Percentiles rank a stretch among this genome's conserved stretches.
phyloP scores from a whole-genome alignment of 2,329 filamentous ascomycete species.

The Thielaviopsis ethacetica region DNA sequence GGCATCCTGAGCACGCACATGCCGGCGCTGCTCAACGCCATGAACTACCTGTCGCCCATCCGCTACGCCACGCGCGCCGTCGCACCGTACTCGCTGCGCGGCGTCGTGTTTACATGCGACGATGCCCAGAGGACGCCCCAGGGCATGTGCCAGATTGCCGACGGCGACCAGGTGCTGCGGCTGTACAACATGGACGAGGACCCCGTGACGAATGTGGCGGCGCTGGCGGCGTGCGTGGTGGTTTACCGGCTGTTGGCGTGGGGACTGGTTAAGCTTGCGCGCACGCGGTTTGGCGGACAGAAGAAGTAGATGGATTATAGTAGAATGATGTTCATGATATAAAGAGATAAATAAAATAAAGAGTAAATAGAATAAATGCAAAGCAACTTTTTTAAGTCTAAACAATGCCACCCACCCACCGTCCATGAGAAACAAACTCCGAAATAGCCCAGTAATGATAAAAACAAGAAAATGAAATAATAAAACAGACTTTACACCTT shows the following conservation, averaged over 20 bases:
- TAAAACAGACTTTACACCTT: neutral
- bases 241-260: conserved; percentile 50
- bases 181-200: conserved; percentile 51
- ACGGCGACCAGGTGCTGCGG: conserved; percentile 48
- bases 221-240: conserved; percentile 45
- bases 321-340: no score
- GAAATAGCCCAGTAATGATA: conserved; percentile 12
- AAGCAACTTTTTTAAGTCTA: no score
- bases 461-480: neutral
- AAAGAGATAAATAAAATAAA: neutral
- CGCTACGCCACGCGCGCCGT: conserved; percentile 54
- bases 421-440: neutral
- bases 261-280: conserved; percentile 35
- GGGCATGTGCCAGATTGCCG: conserved; percentile 47
- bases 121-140: conserved; percentile 39
- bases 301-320: neutral
- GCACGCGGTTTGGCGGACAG: conserved; percentile 28
- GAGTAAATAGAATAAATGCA: neutral
- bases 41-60: conserved; percentile 58
- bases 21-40: conserved; percentile 44
- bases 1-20: conserved; percentile 57
- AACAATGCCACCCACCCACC: no score
- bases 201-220: conserved; percentile 43
- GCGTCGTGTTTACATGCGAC: conserved; percentile 47
- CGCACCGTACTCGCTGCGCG: conserved; percentile 45